Evolutionary conservation across 352 stramenopile genomes (phyloP), one percentile per base, ranked within the genome.

Genomic region (Albugo candida): DNA sequence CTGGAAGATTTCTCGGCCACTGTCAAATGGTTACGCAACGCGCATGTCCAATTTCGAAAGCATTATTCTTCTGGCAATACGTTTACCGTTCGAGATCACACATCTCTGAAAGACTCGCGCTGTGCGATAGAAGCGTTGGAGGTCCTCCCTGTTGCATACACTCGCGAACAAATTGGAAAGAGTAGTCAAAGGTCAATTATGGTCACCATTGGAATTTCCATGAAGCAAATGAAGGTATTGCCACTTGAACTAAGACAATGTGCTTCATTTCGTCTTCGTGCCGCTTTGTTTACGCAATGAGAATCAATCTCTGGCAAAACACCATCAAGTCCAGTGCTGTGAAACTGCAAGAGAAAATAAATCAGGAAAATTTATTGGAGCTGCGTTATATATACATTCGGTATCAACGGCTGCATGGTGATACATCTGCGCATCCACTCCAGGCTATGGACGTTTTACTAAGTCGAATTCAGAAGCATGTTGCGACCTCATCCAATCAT

Each of bases 1-100:
- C 67, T 98, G 12, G 72, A 94, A 63, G 84, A 95, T 61, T 82
- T 95, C 65, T 70, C 67, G 8, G 83, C 71, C 13, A 52, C 81
- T 0, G 59, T 92, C 8, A 19, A 24, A 43, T 43, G 38, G 38
- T 8, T 43, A 24, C 38, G 38, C 17, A 43, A 43, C 38, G 77
- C 81, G 27, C 73, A 84, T 49, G 63, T 88, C 10, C 73, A 72
- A 17, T 43, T 43, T 43, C 38, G 38, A 3, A 24, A 24, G 38
- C 17, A 43, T 19, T 43, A 19, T 8, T 24, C 17, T 8, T 19
- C 20, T 43, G 38, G 38, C 17, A 24, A 24, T 24, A 24, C 17
- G 17, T 43, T 43, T 8, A 24, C 20, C 17, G 20, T 43, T 24
- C 17, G 20, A 43, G 17, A 24, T 8, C 17, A 43, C 20, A 24